Base-by-base conservation (phyloP, 1,139 yeast genomes). In the Sugiyamaella sp. region DNA sequence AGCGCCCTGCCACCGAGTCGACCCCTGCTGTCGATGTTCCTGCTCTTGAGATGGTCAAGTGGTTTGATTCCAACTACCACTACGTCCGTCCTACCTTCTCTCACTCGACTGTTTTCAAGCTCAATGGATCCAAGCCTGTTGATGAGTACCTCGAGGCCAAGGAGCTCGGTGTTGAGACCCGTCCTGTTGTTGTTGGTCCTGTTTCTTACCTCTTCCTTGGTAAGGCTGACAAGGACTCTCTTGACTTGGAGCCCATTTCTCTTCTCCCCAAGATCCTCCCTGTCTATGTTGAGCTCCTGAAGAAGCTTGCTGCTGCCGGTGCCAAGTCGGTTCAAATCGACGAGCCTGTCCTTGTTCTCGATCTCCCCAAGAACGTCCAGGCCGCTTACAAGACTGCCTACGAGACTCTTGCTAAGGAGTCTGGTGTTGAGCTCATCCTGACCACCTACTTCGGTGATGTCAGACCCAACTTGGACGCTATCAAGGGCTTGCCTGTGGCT, bases 31-130 rank as follows among this genome's bases (percentile, higher is more conserved):
- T 93, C 66, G 99, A 95, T 76, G 99, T 93, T 60, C 93, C 98
- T 63, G 99, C 99, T 68, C 83, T 89, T 76, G 99, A 93, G 84
- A 93, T 93, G 99, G 99, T 93, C 68, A 93, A 93, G 82, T 93
- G 99, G 99, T 93, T 93, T 68, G 99, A 93, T 78, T 88, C 98
- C 62, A 93, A 93, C 89, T 93, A 93, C 88, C 99, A 93, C 78
- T 95, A 93, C 75, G 98, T 93, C 71, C 89, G 99, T 83, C 99
- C 99, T 77, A 95, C 99, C 66, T 89, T 93, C 80, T 89, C 97
- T 56, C 86, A 90, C 82, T 82, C 90, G 65, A 93, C 98, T 63
- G 85, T 86, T 68, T 95, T 93, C 88, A 91, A 93, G 82, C 87
- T 93, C 75, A 89, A 86, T 77, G 96, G 96, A 71, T 79, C 85